Base-by-base conservation (phyloP, 495 filamentous ascomycete genomes). In the Aspergillus ostianus region DNA sequence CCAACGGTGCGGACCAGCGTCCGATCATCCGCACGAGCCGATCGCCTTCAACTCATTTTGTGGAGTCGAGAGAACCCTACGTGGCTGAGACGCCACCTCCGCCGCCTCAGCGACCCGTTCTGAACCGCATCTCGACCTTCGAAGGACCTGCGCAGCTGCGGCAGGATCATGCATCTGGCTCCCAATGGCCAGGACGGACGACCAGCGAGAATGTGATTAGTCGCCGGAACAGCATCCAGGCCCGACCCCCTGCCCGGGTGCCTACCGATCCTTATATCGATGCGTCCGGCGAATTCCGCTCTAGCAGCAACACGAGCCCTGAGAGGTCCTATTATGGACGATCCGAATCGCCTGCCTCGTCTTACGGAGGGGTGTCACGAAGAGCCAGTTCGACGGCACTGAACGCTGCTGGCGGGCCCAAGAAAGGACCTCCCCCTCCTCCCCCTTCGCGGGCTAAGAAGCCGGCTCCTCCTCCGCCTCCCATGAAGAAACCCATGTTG, bases 391-490 rank as follows among this genome's bases (percentile, higher is more conserved):
- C 78, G 58, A 77, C 77, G 27, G 79, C 74, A 29, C 47, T 79
- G 58, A 80, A 80, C 60, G 59, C 70, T 17, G 65, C 70, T 36
- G 73, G 73, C 61, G 64, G 72, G 19, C 53, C 67, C 23, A 89
- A 90, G 76, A 92, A 91, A 72, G 84, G 82, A 9, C 88, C 90
- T 41, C 91, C 90, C 7, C 91, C 90, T 41, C 91, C 90, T 21
- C 91, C 91, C 13, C 91, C 91, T n/a, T 88, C 86, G 58, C 78
- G 90, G 62, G 75, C 84, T 13, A 93, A 90, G 83, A 95, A 90
- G 45, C 77, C 88, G 9, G 89, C 90, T 51, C 90, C 90, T 19
- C 78, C 78, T 4, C 79, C 80, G 27, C 80, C 79, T 6, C 78
- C 80, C 3, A 76, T 76, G 73, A 83, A 83, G 65, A 67, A 78